phyloP scores from a whole-genome alignment of 805 yeast species.

The Candida alai region DNA sequence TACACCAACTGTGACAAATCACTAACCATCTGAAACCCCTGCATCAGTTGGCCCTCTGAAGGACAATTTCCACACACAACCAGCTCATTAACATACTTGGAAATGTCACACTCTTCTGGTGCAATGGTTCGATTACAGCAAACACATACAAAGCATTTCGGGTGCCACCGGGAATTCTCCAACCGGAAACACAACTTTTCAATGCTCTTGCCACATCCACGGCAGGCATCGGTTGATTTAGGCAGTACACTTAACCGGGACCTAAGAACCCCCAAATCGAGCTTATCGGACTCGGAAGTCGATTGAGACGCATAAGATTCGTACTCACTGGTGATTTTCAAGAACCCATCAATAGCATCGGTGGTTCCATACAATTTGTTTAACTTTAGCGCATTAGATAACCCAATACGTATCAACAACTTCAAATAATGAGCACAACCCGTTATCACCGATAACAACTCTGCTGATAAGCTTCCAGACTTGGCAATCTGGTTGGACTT shows the following conservation, averaged over 20 bases:
- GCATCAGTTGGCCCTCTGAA: constrained; percentile 38
- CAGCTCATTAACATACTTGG: constrained; percentile 35
- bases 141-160: constrained; percentile 65
- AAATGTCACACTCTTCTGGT: constrained; percentile 37
- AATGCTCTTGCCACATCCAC: constrained; percentile 65
- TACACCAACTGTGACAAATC: constrained; percentile 72
- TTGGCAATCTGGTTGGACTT: constrained; percentile 44
- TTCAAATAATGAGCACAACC: constrained; percentile 92
- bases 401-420: constrained; percentile 74
- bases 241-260: constrained; percentile 45
- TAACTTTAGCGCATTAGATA: constrained; percentile 68
- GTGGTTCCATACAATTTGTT: constrained; percentile 57
- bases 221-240: constrained; percentile 74
- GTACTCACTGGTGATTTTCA: constrained; percentile 27
- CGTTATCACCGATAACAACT: constrained; percentile 75
- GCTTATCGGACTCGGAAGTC: not conserved
- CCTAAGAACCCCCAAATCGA: constrained; percentile 10
- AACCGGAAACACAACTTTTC: constrained; percentile 76
- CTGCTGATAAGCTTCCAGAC: constrained; percentile 52
- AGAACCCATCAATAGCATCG: constrained; percentile 58
- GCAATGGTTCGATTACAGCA: constrained; percentile 43
- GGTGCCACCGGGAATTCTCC: constrained; percentile 73
- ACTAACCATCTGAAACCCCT: constrained; percentile 61
- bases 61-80: constrained; percentile 63
- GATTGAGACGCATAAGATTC: constrained; percentile 15